Evolutionary conservation across 139 green algal genomes (phyloP).

Genomic region (Chlorella sp.): DNA sequence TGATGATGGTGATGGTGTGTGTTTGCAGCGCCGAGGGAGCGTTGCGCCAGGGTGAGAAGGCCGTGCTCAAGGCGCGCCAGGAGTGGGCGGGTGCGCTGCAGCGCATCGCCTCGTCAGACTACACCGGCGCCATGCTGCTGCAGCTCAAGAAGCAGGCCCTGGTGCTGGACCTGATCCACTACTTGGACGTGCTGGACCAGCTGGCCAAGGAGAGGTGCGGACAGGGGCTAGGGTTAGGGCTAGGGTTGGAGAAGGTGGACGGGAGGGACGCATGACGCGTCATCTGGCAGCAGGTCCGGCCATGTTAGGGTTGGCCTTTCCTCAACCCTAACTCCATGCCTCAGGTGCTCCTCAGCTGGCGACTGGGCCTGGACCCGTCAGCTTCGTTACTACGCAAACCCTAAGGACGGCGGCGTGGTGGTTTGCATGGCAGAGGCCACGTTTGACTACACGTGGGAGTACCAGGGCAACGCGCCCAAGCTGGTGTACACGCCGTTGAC

Average conservation of each 20-base stretch:
- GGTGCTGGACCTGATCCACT: conserved; percentile 79
- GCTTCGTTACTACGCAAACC: conserved; percentile 60
- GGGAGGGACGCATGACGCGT: too few species aligned
- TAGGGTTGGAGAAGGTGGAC: too few species aligned
- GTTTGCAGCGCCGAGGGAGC: conserved; percentile 7
- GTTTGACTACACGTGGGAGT: conserved; percentile 78
- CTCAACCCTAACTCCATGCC: too few species aligned
- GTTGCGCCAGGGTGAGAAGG: not conserved
- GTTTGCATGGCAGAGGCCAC: conserved; percentile 64
- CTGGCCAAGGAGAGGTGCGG: conserved; percentile 29
- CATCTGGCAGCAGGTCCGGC: too few species aligned
- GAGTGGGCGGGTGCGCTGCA: conserved; percentile 49
- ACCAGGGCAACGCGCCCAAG: conserved; percentile 74
- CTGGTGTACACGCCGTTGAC: conserved; percentile 87
- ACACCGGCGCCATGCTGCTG: conserved; percentile 49
- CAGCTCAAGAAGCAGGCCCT: conserved; percentile 70
- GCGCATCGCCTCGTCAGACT: conserved; percentile 47
- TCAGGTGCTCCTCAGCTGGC: not conserved
- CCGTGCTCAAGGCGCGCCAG: conserved; percentile 28
- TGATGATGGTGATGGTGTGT: conserved; percentile 1
- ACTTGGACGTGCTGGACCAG: conserved; percentile 65
- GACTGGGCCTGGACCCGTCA: conserved; percentile 72
- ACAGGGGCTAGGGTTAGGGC: too few species aligned
- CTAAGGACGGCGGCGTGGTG: conserved; percentile 12
- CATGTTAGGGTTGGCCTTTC: too few species aligned